Evolutionary conservation across 106 monocot species (phyloP).

Genomic region (Dendrobium officinale): DNA sequence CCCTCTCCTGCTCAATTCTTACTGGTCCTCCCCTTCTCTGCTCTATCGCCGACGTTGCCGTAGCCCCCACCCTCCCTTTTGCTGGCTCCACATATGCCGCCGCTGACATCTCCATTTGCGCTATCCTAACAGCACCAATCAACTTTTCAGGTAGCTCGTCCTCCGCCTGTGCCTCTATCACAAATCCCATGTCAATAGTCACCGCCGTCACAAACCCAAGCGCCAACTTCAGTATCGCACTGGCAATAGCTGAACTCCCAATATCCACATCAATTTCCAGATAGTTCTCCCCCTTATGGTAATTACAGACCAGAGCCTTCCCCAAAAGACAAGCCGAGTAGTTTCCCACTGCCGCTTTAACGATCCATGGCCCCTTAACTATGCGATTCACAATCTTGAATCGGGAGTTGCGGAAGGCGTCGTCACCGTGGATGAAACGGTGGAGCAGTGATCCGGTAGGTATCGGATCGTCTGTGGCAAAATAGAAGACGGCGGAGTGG

Average conservation of each 20-base stretch:
- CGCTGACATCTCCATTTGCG: conserved; percentile 76
- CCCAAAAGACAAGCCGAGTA: conserved; percentile 65
- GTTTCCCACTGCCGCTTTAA: conserved; percentile 60
- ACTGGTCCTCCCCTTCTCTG: not conserved
- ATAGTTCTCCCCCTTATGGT: conserved; percentile 51
- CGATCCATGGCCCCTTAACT: conserved; percentile 74
- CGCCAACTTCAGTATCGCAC: conserved; percentile 46
- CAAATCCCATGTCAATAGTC: conserved; percentile 71
- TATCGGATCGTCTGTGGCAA: conserved; percentile 49
- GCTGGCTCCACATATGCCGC: conserved; percentile 34
- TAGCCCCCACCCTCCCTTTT: not conserved
- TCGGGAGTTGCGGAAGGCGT: conserved; percentile 52
- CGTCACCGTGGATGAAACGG: conserved; percentile 61
- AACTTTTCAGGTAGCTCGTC: conserved; percentile 69
- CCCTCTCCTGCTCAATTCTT: conserved; percentile 12
- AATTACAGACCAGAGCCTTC: conserved; percentile 50
- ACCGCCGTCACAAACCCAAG: conserved; percentile 60
- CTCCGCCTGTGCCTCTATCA: conserved; percentile 60
- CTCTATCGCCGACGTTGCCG: not conserved
- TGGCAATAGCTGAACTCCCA: conserved; percentile 70
- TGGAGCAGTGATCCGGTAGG: conserved; percentile 43
- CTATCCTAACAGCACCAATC: conserved; percentile 58
- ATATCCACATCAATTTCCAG: conserved; percentile 79
- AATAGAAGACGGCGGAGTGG: conserved; percentile 66
- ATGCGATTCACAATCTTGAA: conserved; percentile 80